Percentiles rank a stretch among this genome's conserved stretches.
Conservation (phyloP, 495 filamentous ascomycete species). For the Neurospora sp. region DNA sequence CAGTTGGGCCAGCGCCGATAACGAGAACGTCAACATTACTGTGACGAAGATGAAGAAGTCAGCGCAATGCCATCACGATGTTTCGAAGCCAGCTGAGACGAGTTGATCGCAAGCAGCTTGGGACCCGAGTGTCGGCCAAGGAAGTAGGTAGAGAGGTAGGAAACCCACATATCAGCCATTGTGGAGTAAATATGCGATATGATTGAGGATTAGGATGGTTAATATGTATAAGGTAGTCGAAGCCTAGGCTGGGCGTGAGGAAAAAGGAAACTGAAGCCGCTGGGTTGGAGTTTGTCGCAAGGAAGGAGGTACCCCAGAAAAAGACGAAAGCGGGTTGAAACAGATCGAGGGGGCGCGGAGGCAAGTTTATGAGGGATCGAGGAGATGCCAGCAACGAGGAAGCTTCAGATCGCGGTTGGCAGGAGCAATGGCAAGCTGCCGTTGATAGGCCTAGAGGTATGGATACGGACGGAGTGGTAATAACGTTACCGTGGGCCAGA, state of each 20-base stretch:
- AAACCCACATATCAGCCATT: constrained; percentile 29
- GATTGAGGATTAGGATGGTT: not conserved
- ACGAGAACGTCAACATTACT: constrained; percentile 95
- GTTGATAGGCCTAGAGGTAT: not conserved
- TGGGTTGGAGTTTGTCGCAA: not conserved
- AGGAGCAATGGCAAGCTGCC: not conserved
- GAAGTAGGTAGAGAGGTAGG: not conserved
- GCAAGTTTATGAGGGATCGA: not conserved
- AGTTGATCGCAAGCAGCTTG: not conserved
- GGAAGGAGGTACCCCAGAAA: not conserved
- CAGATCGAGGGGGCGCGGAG: not conserved
- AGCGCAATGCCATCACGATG: constrained; percentile 8
- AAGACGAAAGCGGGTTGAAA: not conserved
- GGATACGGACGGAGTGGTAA: not conserved
- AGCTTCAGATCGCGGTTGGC: not conserved
- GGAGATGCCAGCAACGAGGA: not conserved
- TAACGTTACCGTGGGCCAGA: not conserved
- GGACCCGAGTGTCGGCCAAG: not conserved
- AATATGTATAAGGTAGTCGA: not conserved
- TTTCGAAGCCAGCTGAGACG: constrained; percentile 1
- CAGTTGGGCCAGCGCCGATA: constrained; percentile 96
- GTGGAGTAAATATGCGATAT: constrained; percentile 6
- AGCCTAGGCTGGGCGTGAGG: not conserved
- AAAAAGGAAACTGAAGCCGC: not conserved
- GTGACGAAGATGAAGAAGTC: constrained; percentile 1